Conservation (phyloP, 2,329 filamentous ascomycete genomes). For the Lachnellula suecica region DNA sequence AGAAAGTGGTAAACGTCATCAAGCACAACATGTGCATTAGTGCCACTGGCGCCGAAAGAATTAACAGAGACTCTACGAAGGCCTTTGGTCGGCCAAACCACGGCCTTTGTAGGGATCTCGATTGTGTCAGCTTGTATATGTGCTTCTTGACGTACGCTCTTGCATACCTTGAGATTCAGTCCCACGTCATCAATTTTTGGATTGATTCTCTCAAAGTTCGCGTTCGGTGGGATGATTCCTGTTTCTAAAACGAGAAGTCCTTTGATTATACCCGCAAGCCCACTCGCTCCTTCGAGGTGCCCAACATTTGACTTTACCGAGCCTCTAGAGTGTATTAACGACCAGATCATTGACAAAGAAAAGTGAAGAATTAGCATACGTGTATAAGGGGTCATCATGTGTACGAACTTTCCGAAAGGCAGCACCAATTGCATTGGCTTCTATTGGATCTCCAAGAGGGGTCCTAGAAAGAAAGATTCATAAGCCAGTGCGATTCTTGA, state of each 20-base stretch:
- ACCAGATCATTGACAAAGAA: neutral
- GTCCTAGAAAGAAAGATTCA: neutral
- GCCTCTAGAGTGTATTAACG: neutral
- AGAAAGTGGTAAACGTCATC: conserved; percentile 27
- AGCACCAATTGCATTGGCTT: neutral
- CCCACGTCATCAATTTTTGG: conserved; percentile 17
- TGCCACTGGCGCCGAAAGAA: conserved; percentile 28
- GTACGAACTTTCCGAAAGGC: neutral
- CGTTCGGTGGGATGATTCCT: conserved; percentile 30
- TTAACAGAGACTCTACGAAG: conserved; percentile 23
- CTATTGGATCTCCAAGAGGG: neutral
- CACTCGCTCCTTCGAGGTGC: conserved; percentile 22
- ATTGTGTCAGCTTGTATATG: too few species aligned
- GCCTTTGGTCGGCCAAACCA: conserved; percentile 12
- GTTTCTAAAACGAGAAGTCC: conserved; percentile 18
- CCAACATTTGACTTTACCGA: conserved; percentile 18
- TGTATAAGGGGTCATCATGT: conserved; percentile 5
- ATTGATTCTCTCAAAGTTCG: neutral
- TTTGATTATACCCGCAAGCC: conserved; percentile 21
- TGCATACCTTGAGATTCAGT: too few species aligned
- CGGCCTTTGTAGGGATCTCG: conserved; percentile 8
- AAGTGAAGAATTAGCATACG: conserved; percentile 9
- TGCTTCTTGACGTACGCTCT: too few species aligned
- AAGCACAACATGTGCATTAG: conserved; percentile 20
- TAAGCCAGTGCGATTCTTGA: neutral